Conservation (phyloP, 352 stramenopile species). For the Phytophthora uliginosa region DNA sequence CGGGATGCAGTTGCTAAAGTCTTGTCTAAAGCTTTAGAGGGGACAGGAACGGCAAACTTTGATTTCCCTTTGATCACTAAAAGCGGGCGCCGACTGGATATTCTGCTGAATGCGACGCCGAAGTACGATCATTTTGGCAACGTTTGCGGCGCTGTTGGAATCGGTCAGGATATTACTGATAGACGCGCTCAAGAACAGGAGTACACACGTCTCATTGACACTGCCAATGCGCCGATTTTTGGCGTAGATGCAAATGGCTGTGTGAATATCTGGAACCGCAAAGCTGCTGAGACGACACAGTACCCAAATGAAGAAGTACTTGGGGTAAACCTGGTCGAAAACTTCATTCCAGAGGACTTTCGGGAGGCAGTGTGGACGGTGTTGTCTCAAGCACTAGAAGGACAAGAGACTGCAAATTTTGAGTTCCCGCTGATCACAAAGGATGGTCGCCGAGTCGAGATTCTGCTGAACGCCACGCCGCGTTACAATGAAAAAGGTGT, state of each 20-base stretch:
- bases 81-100: conserved; percentile 55
- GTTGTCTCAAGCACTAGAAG: conserved; percentile 65
- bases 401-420: conserved; percentile 69
- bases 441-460: conserved; percentile 50
- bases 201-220: conserved; percentile 88
- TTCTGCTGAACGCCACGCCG: conserved; percentile 64
- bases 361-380: conserved; percentile 58
- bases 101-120: conserved; percentile 69
- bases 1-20: conserved; percentile 65
- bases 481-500: conserved; percentile 64
- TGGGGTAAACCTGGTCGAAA: conserved; percentile 73
- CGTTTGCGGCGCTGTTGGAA: conserved; percentile 69
- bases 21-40: conserved; percentile 62
- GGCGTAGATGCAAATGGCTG: conserved; percentile 71
- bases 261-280: conserved; percentile 89
- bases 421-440: conserved; percentile 74
- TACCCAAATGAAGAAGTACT: conserved; percentile 78
- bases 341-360: conserved; percentile 81
- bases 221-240: conserved; percentile 88
- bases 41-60: conserved; percentile 75
- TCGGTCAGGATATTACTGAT: conserved; percentile 80
- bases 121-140: conserved; percentile 69
- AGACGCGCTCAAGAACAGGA: conserved; percentile 77
- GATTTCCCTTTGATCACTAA: conserved; percentile 83
- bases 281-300: conserved; percentile 83